A percentile compares a stretch with the other conserved stretches of the same genome.
Conservation (phyloP, 2,329 filamentous ascomycete species). For the Curvularia sp. region DNA sequence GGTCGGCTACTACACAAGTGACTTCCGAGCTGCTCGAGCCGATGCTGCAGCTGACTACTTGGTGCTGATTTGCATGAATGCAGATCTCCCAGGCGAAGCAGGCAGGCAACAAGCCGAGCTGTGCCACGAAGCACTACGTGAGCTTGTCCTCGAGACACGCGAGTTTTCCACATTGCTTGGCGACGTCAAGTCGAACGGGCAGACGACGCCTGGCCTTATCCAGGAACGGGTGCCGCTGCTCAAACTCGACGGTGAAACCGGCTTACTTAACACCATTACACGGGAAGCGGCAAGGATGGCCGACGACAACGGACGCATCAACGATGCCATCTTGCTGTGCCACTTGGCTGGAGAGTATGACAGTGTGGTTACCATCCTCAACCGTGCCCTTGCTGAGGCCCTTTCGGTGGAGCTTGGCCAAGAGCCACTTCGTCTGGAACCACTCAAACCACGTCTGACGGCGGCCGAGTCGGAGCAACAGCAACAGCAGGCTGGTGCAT, state of each 20-base stretch:
- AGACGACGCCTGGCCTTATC: slow-evolving; percentile 83
- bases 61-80: slow-evolving; percentile 87
- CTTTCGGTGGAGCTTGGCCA: slow-evolving; percentile 86
- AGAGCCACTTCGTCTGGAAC: slow-evolving; percentile 77
- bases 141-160: slow-evolving; percentile 93
- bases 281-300: slow-evolving; percentile 90
- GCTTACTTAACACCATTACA: slow-evolving; percentile 91
- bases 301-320: slow-evolving; percentile 90
- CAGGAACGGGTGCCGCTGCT: slow-evolving; percentile 85
- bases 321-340: slow-evolving; percentile 92
- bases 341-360: slow-evolving; percentile 96
- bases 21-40: slow-evolving; percentile 90
- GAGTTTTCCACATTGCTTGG: slow-evolving; percentile 95
- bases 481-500: slow-evolving; percentile 39
- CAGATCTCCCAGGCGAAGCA: slow-evolving; percentile 75
- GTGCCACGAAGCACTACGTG: slow-evolving; percentile 90
- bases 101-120: slow-evolving; percentile 79
- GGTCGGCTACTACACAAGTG: slow-evolving; percentile 92
- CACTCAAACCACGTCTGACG: slow-evolving; percentile 72
- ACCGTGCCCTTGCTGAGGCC: slow-evolving; percentile 86
- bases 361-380: slow-evolving; percentile 88
- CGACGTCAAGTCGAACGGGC: slow-evolving; percentile 86
- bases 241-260: slow-evolving; percentile 76
- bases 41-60: slow-evolving; percentile 94
- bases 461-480: slow-evolving; percentile 42